Base-by-base conservation (phyloP, 2,329 filamentous ascomycete genomes). In the Exophiala phaeomuriformis region DNA sequence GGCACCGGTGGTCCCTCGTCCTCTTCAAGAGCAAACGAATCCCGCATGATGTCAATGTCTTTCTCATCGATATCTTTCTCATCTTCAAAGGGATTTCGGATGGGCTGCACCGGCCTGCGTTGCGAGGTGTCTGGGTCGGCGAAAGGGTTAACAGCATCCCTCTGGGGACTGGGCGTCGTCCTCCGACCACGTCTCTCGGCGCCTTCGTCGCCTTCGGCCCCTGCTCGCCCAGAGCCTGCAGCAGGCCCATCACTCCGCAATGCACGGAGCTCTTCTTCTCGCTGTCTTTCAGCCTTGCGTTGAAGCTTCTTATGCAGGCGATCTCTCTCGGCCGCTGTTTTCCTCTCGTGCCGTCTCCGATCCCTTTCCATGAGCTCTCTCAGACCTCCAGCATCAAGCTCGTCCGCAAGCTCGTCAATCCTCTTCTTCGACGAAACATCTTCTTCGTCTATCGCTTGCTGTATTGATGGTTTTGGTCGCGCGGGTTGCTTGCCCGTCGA, bases 361-460 rank as follows among this genome's bases (percentile, higher is more conserved):
- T 98, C 93, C 55, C 93, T 78, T 64, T 98, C 93, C 80, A 98
- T 85, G 31, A 97, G 76, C 66, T 95, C 87, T 54, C 91, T 81
- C 37, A 98, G 69, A 62, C 89, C 90, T 49, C 85, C 82, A 2
- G 93, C 86, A 69, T 89, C 88, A 51, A 98, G 76, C 55, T 88
- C 85, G 66, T 97, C 87, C 27, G 90, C 93, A 42, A 97, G 68
- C 42, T 81, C 79, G 54, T 84, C 80, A 43, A 86, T 79, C 33
- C 76, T 75, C 71, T 69, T 86, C 72, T 71, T 88, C 71, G 66
- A 86, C 70, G 64, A 81, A 71, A 70, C 57, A 28, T 70, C 67
- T n/a, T 84, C 83, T 48, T 62, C 61, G 56, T 88, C 81, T 10
- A 84, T 80, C n/a, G 77, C 70, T 60, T 60, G 76, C 67, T 61